phyloP scores from a whole-genome alignment of 768 basidiomycete species.

The Tricholoma saponaceum region DNA sequence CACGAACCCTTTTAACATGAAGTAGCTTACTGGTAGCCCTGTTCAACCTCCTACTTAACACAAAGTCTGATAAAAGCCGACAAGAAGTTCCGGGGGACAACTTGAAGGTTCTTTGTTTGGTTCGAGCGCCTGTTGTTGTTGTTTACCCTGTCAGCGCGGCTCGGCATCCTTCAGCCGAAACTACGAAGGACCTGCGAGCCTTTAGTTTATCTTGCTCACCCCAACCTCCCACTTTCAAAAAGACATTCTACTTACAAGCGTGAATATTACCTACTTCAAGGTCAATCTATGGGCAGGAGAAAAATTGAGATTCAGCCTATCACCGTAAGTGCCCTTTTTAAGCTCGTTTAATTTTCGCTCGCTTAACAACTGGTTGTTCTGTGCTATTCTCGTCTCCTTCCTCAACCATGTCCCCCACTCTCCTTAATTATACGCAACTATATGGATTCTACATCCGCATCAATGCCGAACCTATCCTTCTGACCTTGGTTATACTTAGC shows the following conservation, averaged over 20 bases:
- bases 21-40: too few relatives aligned
- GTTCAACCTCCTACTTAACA: too few relatives aligned
- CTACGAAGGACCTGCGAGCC: background rate
- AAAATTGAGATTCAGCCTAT: constrained; percentile 83
- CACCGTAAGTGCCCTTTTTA: constrained; percentile 44
- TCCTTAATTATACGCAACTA: constrained; percentile 28
- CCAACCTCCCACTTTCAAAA: background rate
- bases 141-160: background rate
- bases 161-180: background rate
- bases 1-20: too few relatives aligned
- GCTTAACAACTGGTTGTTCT: constrained; percentile 1
- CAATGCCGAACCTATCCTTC: constrained; percentile 1
- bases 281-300: constrained; percentile 52
- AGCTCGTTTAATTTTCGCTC: constrained; percentile 11
- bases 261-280: background rate
- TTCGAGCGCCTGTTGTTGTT: background rate
- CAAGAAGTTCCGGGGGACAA: too few relatives aligned
- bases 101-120: too few relatives aligned
- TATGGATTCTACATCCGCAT: constrained; percentile 1
- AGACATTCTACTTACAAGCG: background rate
- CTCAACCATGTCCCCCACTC: background rate
- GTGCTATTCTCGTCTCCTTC: background rate
- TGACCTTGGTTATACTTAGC: constrained; percentile 50
- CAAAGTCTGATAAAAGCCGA: too few relatives aligned
- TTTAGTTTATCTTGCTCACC: background rate